phyloP scores from a whole-genome alignment of 31 red algal species.

The Asparagopsis taxiformis region DNA sequence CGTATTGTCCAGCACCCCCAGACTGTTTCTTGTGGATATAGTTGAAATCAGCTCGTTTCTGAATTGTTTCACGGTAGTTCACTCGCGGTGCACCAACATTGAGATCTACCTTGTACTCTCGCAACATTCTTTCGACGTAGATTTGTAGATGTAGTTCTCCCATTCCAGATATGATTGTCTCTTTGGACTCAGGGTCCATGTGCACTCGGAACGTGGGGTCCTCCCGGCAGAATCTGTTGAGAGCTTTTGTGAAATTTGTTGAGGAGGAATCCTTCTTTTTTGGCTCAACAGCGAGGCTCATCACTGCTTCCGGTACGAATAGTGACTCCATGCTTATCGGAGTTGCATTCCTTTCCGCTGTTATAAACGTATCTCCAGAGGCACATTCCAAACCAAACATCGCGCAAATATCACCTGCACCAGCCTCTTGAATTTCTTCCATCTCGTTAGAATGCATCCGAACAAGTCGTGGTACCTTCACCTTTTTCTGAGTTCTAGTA shows the following conservation, averaged over 20 bases:
- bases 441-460: slow-evolving; percentile 89
- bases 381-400: slow-evolving; percentile 96
- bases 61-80: slow-evolving; percentile 88
- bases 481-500: slow-evolving; percentile 78
- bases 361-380: slow-evolving; percentile 88
- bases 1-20: slow-evolving; percentile 96
- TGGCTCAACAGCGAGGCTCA: slow-evolving; percentile 85
- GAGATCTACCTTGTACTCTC: slow-evolving; percentile 85
- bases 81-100: slow-evolving; percentile 88
- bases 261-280: slow-evolving; percentile 39
- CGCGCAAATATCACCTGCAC: slow-evolving; percentile 93
- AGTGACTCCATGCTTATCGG: slow-evolving; percentile 83
- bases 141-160: slow-evolving; percentile 96
- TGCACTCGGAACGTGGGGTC: slow-evolving; percentile 92
- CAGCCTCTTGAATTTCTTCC: slow-evolving; percentile 83
- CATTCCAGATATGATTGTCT: slow-evolving; percentile 96
- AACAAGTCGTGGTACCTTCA: slow-evolving; percentile 85
- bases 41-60: slow-evolving; percentile 52
- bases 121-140: slow-evolving; percentile 86
- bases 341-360: slow-evolving; percentile 26
- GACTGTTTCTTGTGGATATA: slow-evolving; percentile 96
- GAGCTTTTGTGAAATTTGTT: slow-evolving; percentile 74
- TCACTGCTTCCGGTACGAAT: slow-evolving; percentile 89
- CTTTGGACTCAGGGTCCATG: slow-evolving; percentile 82
- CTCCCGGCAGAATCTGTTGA: slow-evolving; percentile 78